These are phyloP conservation scores for Fusarium armeniacum DNA, from an alignment of 2,329 filamentous ascomycete species.

Conservation along the genomic window DNA sequence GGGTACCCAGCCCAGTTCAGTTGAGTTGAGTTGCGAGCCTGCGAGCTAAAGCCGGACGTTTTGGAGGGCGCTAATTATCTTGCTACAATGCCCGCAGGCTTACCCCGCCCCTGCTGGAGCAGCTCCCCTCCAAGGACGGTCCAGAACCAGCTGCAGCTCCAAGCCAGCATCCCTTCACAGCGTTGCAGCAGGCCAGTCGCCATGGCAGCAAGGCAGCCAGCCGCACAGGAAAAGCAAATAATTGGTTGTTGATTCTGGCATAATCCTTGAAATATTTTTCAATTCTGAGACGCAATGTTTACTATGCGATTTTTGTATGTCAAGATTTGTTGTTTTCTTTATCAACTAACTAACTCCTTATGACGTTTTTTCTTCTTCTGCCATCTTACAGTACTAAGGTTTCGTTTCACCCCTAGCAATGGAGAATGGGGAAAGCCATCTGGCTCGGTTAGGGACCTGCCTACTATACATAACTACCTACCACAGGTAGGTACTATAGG, in stretches of 20 bases:
- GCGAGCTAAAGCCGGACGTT: slow-evolving; percentile 41
- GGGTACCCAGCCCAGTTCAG: background rate
- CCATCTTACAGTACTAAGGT: background rate
- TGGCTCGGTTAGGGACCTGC: background rate
- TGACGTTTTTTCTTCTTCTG: slow-evolving; percentile 31
- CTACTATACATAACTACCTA: background rate
- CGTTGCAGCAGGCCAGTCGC: slow-evolving; percentile 48
- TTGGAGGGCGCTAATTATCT: slow-evolving; percentile 47
- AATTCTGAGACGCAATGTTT: slow-evolving; percentile 40
- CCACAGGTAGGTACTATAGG: background rate
- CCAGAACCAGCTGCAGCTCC: slow-evolving; percentile 32
- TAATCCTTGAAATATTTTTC: slow-evolving; percentile 44
- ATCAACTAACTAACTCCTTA: slow-evolving; percentile 8
- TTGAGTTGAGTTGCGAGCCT: slow-evolving; percentile 24
- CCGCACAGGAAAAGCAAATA: slow-evolving; percentile 34
- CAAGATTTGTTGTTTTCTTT: slow-evolving; percentile 36
- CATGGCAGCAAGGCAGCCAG: slow-evolving; percentile 52
- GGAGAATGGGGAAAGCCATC: slow-evolving; percentile 10
- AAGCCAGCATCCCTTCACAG: slow-evolving; percentile 32
- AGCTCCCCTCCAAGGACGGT: slow-evolving; percentile 41
- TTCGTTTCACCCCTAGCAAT: slow-evolving; percentile 43
- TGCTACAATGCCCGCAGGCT: slow-evolving; percentile 49
- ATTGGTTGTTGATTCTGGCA: slow-evolving; percentile 47
- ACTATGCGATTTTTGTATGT: slow-evolving; percentile 7
- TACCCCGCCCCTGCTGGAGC: slow-evolving; percentile 49